A percentile compares a stretch with the other conserved stretches of the same genome.
Evolutionary conservation across 208 protist genomes (phyloP).

Genomic region (Acanthamoeba sp.): DNA sequence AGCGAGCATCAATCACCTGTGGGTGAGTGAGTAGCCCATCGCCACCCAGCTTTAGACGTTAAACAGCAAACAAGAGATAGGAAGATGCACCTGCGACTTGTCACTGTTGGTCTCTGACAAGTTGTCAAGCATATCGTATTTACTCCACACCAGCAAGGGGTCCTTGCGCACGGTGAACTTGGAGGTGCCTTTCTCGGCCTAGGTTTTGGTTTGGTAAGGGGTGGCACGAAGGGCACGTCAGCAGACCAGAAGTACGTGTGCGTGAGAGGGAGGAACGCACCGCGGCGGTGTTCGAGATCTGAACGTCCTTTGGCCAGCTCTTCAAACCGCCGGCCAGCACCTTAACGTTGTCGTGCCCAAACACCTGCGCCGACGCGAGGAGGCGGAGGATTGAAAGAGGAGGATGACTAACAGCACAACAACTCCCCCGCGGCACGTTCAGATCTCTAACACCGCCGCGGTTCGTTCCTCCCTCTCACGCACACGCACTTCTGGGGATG

Average conservation of each 20-base stretch:
- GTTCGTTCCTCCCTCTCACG: neutral
- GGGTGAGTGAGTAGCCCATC: no score
- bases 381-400: neutral
- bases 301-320: conserved; percentile 14
- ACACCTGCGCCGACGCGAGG: neutral
- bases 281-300: neutral
- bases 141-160: neutral
- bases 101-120: neutral
- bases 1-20: conserved; percentile 20
- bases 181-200: neutral
- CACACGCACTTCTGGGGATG: neutral
- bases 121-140: conserved; percentile 47
- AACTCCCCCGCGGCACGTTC: no score
- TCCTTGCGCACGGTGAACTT: conserved; percentile 40
- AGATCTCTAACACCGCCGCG: neutral
- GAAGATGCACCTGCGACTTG: neutral
- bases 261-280: neutral
- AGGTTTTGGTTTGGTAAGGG: neutral
- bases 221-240: no score
- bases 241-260: neutral
- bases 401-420: neutral
- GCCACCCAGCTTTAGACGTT: no score
- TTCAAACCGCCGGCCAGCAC: conserved; percentile 7
- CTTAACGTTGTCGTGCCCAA: conserved; percentile 1
- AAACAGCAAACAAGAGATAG: neutral